Conservation (phyloP, 768 basidiomycete genomes). For the Collybia sp. region DNA sequence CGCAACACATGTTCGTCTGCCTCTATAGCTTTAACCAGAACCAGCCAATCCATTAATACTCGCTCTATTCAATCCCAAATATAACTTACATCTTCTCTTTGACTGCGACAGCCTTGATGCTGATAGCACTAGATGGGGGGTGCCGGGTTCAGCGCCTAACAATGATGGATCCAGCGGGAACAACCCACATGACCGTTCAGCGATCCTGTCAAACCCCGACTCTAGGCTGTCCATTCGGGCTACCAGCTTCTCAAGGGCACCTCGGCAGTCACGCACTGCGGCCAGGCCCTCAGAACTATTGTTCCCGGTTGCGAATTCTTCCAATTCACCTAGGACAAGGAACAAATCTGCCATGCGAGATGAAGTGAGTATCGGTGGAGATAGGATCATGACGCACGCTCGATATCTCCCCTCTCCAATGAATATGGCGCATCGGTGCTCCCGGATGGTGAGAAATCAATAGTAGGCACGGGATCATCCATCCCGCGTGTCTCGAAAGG, state of each 20-base stretch:
- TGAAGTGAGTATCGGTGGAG: not conserved
- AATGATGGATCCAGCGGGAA: conserved; percentile 2
- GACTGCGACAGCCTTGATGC: conserved; percentile 66
- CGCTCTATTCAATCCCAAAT: not conserved
- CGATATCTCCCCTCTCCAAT: conserved; percentile 68
- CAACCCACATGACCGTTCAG: conserved; percentile 74
- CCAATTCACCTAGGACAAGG: conserved; percentile 59
- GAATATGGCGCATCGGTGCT: conserved; percentile 59
- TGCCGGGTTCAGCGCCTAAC: conserved; percentile 5
- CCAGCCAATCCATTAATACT: not conserved
- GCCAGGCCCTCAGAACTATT: conserved; percentile 40
- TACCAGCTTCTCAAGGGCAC: conserved; percentile 63
- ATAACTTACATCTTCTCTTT: conserved; percentile 63
- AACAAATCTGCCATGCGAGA: conserved; percentile 47
- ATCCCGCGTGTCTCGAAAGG: conserved; percentile 83
- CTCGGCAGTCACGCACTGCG: conserved; percentile 60
- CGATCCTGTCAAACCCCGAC: conserved; percentile 79
- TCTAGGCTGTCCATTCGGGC: conserved; percentile 77
- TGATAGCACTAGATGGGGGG: conserved; percentile 55
- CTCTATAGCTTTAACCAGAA: conserved; percentile 48
- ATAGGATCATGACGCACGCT: conserved; percentile 40
- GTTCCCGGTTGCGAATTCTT: conserved; percentile 44
- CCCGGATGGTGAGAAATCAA: conserved; percentile 76
- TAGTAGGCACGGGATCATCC: conserved; percentile 72
- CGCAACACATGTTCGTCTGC: conserved; percentile 73